Percentiles rank a stretch among this genome's conserved stretches.
Conservation (phyloP, 2,329 filamentous ascomycete genomes). For the Trichoderma simmonsii region DNA sequence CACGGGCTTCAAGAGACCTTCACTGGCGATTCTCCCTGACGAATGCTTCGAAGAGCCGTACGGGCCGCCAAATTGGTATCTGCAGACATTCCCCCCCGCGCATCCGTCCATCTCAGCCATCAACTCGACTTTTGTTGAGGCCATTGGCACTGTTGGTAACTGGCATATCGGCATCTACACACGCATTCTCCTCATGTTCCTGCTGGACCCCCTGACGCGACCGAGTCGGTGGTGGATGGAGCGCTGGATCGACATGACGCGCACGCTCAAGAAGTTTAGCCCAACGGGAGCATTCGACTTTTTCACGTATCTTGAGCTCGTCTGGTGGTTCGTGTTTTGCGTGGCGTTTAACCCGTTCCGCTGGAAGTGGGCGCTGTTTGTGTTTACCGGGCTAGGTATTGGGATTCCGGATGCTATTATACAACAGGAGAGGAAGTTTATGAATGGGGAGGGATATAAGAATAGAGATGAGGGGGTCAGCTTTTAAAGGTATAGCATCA, state of each 20-base stretch:
- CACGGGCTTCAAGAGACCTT: slow-evolving; percentile 75
- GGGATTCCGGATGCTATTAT: slow-evolving; percentile 65
- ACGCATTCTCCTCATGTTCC: slow-evolving; percentile 79
- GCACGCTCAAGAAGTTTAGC: slow-evolving; percentile 63
- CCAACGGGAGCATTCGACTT: slow-evolving; percentile 81
- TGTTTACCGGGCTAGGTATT: slow-evolving; percentile 71
- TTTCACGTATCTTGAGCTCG: slow-evolving; percentile 79
- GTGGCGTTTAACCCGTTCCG: slow-evolving; percentile 78
- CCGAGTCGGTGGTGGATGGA: slow-evolving; percentile 74
- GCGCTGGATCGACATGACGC: slow-evolving; percentile 82
- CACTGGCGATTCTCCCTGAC: slow-evolving; percentile 68
- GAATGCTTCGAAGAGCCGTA: slow-evolving; percentile 73
- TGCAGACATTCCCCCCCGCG: slow-evolving; percentile 77
- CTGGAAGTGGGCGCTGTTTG: slow-evolving; percentile 87
- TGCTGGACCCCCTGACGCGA: slow-evolving; percentile 72
- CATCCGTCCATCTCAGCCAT: slow-evolving; percentile 74
- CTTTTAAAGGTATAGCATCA: not conserved
- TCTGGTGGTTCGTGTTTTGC: slow-evolving; percentile 84
- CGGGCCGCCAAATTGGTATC: slow-evolving; percentile 79
- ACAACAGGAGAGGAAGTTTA: slow-evolving; percentile 59
- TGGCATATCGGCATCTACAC: slow-evolving; percentile 92
- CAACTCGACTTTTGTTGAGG: slow-evolving; percentile 78
- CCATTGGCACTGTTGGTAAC: slow-evolving; percentile 78
- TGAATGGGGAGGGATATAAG: slow-evolving; percentile 48
- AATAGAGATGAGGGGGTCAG: slow-evolving; percentile 10